Conservation (phyloP, 1,284 basidiomycete species). For the Naganishia sp. region DNA sequence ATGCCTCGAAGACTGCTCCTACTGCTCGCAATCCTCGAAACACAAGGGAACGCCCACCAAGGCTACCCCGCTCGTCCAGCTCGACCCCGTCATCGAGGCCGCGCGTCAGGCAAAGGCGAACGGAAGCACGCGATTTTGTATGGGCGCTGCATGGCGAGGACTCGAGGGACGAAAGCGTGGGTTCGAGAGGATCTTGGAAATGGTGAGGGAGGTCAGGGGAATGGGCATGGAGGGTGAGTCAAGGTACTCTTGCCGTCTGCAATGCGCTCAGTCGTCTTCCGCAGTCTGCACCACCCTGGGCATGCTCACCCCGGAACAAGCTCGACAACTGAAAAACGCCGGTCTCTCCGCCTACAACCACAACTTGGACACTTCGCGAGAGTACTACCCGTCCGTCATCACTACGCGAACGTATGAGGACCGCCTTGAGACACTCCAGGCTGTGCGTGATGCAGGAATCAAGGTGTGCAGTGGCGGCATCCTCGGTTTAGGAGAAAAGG, state of each 20-base stretch:
- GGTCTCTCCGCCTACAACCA: conserved; percentile 96
- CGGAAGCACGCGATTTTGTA: conserved; percentile 95
- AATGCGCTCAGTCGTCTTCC: not conserved
- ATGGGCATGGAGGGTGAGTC: conserved; percentile 78
- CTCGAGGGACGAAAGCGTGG: conserved; percentile 89
- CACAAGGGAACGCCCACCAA: conserved; percentile 81
- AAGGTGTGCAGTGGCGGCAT: conserved; percentile 98
- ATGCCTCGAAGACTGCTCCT: conserved; percentile 96
- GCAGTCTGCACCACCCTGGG: conserved; percentile 94
- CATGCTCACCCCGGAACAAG: conserved; percentile 93
- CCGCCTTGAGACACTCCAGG: conserved; percentile 80
- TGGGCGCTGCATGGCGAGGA: conserved; percentile 99
- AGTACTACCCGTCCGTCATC: conserved; percentile 96
- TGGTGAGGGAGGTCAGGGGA: conserved; percentile 79
- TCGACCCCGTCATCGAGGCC: conserved; percentile 88
- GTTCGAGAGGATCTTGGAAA: conserved; percentile 88
- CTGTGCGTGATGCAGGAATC: conserved; percentile 92
- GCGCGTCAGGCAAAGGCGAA: conserved; percentile 92
- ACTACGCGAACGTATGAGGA: conserved; percentile 95
- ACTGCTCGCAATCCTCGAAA: conserved; percentile 94
- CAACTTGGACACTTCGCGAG: conserved; percentile 95
- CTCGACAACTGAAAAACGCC: conserved; percentile 87
- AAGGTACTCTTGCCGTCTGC: not conserved
- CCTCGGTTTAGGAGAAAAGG: conserved; percentile 87
- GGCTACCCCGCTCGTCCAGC: conserved; percentile 82